phyloP scores from a whole-genome alignment of 495 filamentous ascomycete genomes.

The Annulohypoxylon moriforme region DNA sequence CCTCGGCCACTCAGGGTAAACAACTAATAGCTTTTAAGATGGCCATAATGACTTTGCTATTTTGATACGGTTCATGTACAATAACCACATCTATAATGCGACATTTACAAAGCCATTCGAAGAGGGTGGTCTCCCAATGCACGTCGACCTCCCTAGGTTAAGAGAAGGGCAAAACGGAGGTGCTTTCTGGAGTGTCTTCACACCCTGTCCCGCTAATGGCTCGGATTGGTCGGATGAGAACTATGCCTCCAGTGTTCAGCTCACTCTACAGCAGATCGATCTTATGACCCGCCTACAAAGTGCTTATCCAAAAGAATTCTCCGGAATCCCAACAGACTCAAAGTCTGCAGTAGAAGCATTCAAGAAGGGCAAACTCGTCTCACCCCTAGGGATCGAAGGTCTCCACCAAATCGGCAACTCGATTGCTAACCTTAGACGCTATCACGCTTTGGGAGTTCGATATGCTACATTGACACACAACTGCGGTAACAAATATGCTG shows the following conservation, averaged over 20 bases:
- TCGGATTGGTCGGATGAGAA: slow-evolving; percentile 77
- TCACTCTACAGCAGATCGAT: slow-evolving; percentile 87
- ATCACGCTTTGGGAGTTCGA: slow-evolving; percentile 82
- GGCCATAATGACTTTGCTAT: slow-evolving; percentile 93
- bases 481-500: slow-evolving; percentile 91
- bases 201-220: slow-evolving; percentile 77
- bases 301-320: slow-evolving; percentile 77
- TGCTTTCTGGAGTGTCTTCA: slow-evolving; percentile 92
- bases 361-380: slow-evolving; percentile 65
- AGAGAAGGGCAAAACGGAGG: slow-evolving; percentile 71
- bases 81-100: slow-evolving; percentile 80
- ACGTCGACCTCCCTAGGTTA: slow-evolving; percentile 82
- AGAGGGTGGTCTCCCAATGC: slow-evolving; percentile 70
- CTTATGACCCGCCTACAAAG: slow-evolving; percentile 74
- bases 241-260: slow-evolving; percentile 71
- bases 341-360: slow-evolving; percentile 70
- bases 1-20: slow-evolving; percentile 13
- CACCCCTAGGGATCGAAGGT: slow-evolving; percentile 86
- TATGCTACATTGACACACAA: slow-evolving; percentile 94
- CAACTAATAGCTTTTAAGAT: slow-evolving; percentile 64
- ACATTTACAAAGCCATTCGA: slow-evolving; percentile 78
- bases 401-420: slow-evolving; percentile 96
- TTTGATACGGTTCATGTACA: slow-evolving; percentile 70
- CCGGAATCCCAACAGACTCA: slow-evolving; percentile 65
- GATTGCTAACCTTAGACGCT: slow-evolving; percentile 77